Evolutionary conservation across 1,284 basidiomycete genomes (phyloP).

Genomic region (Cryptococcus wingfieldii): DNA sequence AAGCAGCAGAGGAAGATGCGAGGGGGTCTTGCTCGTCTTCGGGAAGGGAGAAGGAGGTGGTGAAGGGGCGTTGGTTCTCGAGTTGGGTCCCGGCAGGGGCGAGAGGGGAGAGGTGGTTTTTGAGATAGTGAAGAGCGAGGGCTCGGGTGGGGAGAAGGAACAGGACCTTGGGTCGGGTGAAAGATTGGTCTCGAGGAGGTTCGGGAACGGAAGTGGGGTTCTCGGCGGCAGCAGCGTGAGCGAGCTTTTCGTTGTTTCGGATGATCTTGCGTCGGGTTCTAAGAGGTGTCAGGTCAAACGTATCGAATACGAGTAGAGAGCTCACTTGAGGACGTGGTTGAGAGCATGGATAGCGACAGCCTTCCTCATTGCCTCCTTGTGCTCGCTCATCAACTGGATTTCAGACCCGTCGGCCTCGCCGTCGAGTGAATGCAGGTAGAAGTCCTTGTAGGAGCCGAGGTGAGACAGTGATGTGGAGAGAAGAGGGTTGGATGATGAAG

Average conservation of each 20-base stretch:
- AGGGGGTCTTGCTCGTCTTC: constrained; percentile 75
- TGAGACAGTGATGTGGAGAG: constrained; percentile 59
- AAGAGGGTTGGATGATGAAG: constrained; percentile 49
- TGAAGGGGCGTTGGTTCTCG: constrained; percentile 80
- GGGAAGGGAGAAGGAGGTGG: constrained; percentile 77
- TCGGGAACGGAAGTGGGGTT: constrained; percentile 56
- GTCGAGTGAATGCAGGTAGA: constrained; percentile 64
- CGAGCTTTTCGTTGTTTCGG: constrained; percentile 87
- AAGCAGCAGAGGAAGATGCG: constrained; percentile 48
- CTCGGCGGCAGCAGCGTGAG: constrained; percentile 52
- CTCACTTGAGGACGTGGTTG: constrained; percentile 80
- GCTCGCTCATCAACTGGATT: constrained; percentile 28
- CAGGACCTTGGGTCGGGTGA: constrained; percentile 91
- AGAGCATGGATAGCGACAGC: constrained; percentile 69
- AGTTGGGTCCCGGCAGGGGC: constrained; percentile 63
- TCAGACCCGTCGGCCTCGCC: constrained; percentile 47
- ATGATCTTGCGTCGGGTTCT: constrained; percentile 90
- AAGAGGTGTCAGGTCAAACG: constrained; percentile 5
- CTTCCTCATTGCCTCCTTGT: constrained; percentile 57
- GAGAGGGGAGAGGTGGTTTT: constrained; percentile 65
- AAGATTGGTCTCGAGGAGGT: constrained; percentile 85
- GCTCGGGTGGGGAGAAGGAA: constrained; percentile 90
- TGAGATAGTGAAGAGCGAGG: constrained; percentile 70
- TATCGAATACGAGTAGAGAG: neutral
- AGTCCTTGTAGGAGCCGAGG: constrained; percentile 59